phyloP scores from a whole-genome alignment of 352 stramenopile species.

The Globisporangium uncinulatum region DNA sequence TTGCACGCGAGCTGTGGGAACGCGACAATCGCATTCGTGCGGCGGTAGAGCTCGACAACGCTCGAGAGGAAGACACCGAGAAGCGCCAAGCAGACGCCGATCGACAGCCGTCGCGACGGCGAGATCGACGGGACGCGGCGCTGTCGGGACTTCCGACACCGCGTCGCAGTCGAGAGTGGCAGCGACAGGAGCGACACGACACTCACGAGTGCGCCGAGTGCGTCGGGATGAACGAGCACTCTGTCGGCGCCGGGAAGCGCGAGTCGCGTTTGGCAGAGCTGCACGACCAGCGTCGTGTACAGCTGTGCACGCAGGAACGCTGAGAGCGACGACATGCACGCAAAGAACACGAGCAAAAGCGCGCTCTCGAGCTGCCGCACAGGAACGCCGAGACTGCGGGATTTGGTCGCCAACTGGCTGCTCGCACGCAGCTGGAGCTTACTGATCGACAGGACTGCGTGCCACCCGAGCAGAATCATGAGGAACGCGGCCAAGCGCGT shows the following conservation, averaged over 20 bases:
- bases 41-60: constrained; percentile 73
- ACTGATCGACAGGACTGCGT: constrained; percentile 30
- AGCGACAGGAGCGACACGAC: constrained; percentile 15
- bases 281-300: constrained; percentile 59
- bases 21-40: constrained; percentile 22
- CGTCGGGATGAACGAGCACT: constrained; percentile 33
- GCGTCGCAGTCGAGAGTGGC: constrained; percentile 11
- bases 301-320: constrained; percentile 67
- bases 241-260: constrained; percentile 21
- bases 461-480: constrained; percentile 43
- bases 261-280: constrained; percentile 53
- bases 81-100: constrained; percentile 51
- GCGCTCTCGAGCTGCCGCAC: constrained; percentile 17
- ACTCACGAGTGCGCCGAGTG: constrained; percentile 17
- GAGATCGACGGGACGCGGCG: constrained; percentile 12
- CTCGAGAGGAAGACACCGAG: constrained; percentile 66
- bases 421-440: constrained; percentile 35
- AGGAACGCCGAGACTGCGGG: constrained; percentile 29
- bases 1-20: constrained; percentile 16
- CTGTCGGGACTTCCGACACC: background rate
- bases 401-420: constrained; percentile 28
- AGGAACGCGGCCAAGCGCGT: constrained; percentile 36
- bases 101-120: constrained; percentile 30
- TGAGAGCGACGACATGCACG: constrained; percentile 38
- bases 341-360: constrained; percentile 29